These are phyloP conservation scores for Oidium heveae DNA, from an alignment of 2,329 filamentous ascomycete genomes.

Conservation along the genomic window DNA sequence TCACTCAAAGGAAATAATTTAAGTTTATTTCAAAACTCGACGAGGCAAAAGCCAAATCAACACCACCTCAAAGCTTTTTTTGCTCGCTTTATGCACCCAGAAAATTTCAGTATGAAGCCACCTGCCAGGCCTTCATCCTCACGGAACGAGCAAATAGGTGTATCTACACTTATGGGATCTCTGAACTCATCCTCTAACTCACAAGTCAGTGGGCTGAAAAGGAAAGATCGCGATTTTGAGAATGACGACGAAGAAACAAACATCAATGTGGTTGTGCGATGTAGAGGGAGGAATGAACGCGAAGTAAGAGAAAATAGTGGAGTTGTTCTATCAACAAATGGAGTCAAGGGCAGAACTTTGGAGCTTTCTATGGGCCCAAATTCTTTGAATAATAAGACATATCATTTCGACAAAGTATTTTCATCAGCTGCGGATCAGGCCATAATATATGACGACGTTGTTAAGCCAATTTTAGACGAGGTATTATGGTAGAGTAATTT, in stretches of 20 bases:
- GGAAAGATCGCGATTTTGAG: constrained; percentile 72
- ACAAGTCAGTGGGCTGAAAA: constrained; percentile 37
- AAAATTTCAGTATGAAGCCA: constrained; percentile 18
- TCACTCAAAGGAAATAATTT: too few species aligned
- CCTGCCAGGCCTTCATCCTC: constrained; percentile 26
- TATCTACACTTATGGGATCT: constrained; percentile 36
- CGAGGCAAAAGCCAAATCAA: too few species aligned
- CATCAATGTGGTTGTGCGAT: constrained; percentile 91
- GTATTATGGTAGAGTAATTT: constrained; percentile 21
- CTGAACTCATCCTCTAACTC: constrained; percentile 33
- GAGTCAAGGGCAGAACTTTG: constrained; percentile 62
- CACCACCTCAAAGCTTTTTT: too few species aligned
- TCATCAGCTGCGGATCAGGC: constrained; percentile 81
- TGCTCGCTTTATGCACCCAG: background rate
- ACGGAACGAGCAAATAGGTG: constrained; percentile 14
- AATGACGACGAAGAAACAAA: constrained; percentile 64
- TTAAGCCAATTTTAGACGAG: constrained; percentile 79
- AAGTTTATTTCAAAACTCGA: too few species aligned
- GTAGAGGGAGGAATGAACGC: constrained; percentile 73
- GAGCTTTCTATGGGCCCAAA: constrained; percentile 82
- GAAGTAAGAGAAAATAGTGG: constrained; percentile 88
- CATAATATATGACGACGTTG: constrained; percentile 89
- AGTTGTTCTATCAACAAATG: constrained; percentile 69
- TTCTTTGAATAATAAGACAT: constrained; percentile 83
- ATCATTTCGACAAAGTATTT: constrained; percentile 92